Evolutionary conservation across 257 asterid species (phyloP).

Genomic region (Nicotiana knightiana): DNA sequence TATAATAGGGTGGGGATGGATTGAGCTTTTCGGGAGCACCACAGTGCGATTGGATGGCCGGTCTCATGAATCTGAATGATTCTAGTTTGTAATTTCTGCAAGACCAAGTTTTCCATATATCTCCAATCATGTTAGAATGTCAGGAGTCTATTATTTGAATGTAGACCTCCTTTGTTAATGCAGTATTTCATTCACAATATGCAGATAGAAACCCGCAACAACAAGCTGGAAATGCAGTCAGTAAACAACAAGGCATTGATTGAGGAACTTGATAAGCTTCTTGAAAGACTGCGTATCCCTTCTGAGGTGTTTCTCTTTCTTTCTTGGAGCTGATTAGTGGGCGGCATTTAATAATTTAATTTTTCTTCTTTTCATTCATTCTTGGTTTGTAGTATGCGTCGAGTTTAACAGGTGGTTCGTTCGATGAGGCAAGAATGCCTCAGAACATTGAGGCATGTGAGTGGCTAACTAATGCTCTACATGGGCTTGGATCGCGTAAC

Average conservation of each 20-base stretch:
- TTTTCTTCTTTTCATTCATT: slow-evolving; percentile 12
- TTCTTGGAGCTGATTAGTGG: not conserved
- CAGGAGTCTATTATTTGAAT: not conserved
- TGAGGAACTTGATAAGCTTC: slow-evolving; percentile 93
- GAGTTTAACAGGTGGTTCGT: slow-evolving; percentile 69
- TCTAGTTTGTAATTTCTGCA: not conserved
- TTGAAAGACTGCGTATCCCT: slow-evolving; percentile 72
- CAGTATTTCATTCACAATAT: slow-evolving; percentile 15
- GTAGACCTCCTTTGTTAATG: slow-evolving; percentile 15
- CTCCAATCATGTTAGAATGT: not conserved
- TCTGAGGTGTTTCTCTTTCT: slow-evolving; percentile 54
- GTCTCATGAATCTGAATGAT: too few relatives aligned
- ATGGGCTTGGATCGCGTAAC: slow-evolving; percentile 63
- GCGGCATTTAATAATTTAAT: not conserved
- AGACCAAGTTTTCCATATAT: not conserved
- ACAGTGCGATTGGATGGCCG: too few relatives aligned
- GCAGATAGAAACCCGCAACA: slow-evolving; percentile 94
- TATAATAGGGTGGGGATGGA: too few relatives aligned
- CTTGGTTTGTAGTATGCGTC: slow-evolving; percentile 58
- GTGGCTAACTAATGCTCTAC: slow-evolving; percentile 77
- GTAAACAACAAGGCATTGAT: slow-evolving; percentile 77
- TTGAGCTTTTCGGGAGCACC: too few relatives aligned
- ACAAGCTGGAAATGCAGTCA: slow-evolving; percentile 97
- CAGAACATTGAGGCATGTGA: slow-evolving; percentile 91
- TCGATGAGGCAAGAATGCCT: slow-evolving; percentile 89